These are phyloP conservation scores for Aspergillus panamensis DNA, from an alignment of 495 filamentous ascomycete species.

Conservation along the genomic window DNA sequence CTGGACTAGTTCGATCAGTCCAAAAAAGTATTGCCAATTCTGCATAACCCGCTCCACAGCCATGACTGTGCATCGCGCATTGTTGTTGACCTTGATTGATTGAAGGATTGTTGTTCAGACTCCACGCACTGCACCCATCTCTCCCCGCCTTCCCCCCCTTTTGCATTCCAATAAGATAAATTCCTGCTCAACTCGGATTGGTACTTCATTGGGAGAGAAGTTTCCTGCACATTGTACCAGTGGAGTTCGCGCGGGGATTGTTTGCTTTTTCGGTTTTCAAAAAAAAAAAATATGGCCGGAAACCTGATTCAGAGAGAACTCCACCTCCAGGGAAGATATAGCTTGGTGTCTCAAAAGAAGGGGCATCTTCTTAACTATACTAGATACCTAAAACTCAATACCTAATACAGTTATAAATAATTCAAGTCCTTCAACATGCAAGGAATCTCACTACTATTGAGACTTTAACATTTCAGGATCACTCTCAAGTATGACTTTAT, in stretches of 20 bases:
- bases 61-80: constrained; percentile 11
- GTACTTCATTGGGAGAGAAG: neutral
- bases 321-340: neutral
- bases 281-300: no score
- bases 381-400: neutral
- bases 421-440: neutral
- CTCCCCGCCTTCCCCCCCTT: neutral
- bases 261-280: no score
- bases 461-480: neutral
- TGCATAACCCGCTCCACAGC: constrained; percentile 22
- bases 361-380: no score
- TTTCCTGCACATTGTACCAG: neutral
- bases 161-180: neutral
- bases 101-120: constrained; percentile 5
- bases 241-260: no score
- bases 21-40: constrained; percentile 21
- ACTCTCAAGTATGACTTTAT: neutral
- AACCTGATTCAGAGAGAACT: no score
- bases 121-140: no score
- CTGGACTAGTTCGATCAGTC: constrained; percentile 19
- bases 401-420: neutral
- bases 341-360: neutral
- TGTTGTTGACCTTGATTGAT: constrained; percentile 8
- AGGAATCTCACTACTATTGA: neutral
- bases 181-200: neutral